phyloP scores from a whole-genome alignment of 2,329 filamentous ascomycete species.

The Colletotrichum sp. region DNA sequence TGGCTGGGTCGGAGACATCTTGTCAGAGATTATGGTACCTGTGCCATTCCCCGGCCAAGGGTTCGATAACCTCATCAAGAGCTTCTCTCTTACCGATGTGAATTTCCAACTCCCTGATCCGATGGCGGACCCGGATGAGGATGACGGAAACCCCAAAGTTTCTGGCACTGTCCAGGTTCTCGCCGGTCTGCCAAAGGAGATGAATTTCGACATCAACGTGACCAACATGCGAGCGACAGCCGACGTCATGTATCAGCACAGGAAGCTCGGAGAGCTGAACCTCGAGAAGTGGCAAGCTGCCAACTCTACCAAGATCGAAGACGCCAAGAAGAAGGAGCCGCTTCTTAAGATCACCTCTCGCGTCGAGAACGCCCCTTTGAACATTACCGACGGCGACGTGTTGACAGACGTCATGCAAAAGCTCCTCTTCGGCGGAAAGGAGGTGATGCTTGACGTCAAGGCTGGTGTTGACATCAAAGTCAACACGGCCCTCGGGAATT shows the following conservation, averaged over 20 bases:
- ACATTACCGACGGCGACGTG: conserved; percentile 80
- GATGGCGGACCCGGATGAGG: conserved; percentile 75
- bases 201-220: conserved; percentile 86
- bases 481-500: conserved; percentile 78
- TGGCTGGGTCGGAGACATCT: conserved; percentile 79
- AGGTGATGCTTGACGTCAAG: conserved; percentile 75
- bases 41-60: conserved; percentile 83
- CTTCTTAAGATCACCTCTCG: conserved; percentile 76
- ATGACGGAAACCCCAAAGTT: conserved; percentile 75
- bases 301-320: conserved; percentile 75
- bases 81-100: conserved; percentile 85
- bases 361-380: conserved; percentile 79
- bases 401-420: conserved; percentile 83
- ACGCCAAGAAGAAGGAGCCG: conserved; percentile 60
- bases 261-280: conserved; percentile 82
- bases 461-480: conserved; percentile 85
- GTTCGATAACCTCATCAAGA: conserved; percentile 83
- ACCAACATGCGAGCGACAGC: conserved; percentile 77
- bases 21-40: conserved; percentile 83
- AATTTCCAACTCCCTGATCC: conserved; percentile 86
- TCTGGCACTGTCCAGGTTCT: conserved; percentile 84
- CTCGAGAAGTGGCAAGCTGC: conserved; percentile 83
- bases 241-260: conserved; percentile 78
- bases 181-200: conserved; percentile 79
- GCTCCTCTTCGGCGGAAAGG: conserved; percentile 75